These are phyloP conservation scores for Bromus sterilis DNA, from an alignment of 176 grass and related monocot species.

Conservation along the genomic window DNA sequence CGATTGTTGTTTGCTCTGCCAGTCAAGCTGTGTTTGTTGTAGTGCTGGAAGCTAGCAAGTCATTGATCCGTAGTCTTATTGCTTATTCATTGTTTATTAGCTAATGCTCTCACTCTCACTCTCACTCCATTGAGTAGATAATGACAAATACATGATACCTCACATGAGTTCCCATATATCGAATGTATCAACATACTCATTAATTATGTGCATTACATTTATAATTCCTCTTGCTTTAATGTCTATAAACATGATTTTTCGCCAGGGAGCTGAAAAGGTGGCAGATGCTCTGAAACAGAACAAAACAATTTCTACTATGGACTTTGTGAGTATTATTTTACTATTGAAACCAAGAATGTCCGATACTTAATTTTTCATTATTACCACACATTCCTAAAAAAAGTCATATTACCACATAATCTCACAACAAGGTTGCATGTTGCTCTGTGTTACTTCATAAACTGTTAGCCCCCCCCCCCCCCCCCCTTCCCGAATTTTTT, in stretches of 20 bases:
- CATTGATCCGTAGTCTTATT: not conserved
- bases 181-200: not conserved
- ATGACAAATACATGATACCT: not conserved
- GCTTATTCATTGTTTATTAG: not conserved
- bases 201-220: conserved; percentile 10
- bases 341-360: not conserved
- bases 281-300: conserved; percentile 92
- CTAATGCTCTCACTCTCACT: not conserved
- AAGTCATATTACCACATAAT: not conserved
- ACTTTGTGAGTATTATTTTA: conserved; percentile 63
- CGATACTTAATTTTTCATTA: not conserved
- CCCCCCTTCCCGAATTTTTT: not conserved
- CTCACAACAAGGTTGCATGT: not conserved
- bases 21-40: not conserved
- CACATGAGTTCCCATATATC: not conserved
- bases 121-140: not conserved
- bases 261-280: conserved; percentile 84
- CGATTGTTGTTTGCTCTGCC: not conserved
- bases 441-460: not conserved
- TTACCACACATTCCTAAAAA: not conserved
- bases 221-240: conserved; percentile 2
- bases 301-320: conserved; percentile 73
- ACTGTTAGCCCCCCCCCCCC: not conserved
- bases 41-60: not conserved
- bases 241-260: conserved; percentile 29